Base-by-base conservation (phyloP, 2,329 filamentous ascomycete genomes). In the Cladosporium sp. region DNA sequence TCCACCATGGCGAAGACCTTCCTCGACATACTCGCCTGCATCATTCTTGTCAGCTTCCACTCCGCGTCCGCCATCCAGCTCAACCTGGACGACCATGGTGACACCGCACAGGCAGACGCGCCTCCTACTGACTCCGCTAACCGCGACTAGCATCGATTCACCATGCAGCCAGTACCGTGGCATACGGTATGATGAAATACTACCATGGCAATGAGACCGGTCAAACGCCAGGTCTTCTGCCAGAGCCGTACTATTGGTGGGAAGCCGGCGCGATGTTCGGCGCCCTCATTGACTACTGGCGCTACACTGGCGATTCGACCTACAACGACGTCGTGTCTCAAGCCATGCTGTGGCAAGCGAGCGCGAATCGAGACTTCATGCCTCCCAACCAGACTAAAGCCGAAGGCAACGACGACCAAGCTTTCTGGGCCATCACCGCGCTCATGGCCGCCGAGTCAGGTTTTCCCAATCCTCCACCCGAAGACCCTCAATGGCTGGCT, bases 281-380 rank as follows among this genome's bases (percentile, higher is more conserved):
- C 56, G 79, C 82, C 0, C 72, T 86, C 59, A 74, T 88, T 35
- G 83, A 87, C 67, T 88, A 88, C 66, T 85, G 82, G 80, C 79
- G 83, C 56, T 76, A 80, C 49, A 87, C 84, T 0, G 82, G 82
- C 52, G 84, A 87, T 66, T 64, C 71, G 4, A 77, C 76, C 48
- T 87, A 84, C 70, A 86, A 86, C 66, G 63, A 76, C 7, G 73
- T 80, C 8, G 71, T 82, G 13, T 80, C 74, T 52, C 63, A 81
- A 56, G 81, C 77, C 3, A 70, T 86, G 63, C 64, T 81, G 9
- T 77, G 77, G 63, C 83, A 86, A 63, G 74, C 76, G 14, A 82
- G 82, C n/a, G 68, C 76, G n/a, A 72, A 74, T 52, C 63, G 66
- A 10, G 77, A 84, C 57, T 86, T 78, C 68, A 81, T 81, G 77